Evolutionary conservation across 495 filamentous ascomycete species (phyloP).

Genomic region (Annulohypoxylon nitens): DNA sequence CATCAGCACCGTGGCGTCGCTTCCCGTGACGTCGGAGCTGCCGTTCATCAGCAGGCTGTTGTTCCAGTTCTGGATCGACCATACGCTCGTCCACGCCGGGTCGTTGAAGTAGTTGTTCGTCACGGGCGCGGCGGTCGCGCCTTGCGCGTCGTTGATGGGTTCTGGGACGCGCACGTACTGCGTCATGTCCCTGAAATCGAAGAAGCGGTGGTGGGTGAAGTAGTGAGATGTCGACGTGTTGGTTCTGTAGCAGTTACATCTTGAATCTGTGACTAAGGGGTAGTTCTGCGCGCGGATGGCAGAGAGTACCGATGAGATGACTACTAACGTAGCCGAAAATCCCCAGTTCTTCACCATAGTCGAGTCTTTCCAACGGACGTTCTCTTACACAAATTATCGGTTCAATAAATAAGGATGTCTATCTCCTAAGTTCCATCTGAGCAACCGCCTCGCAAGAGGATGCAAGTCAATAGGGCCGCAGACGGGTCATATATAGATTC

Average conservation of each 20-base stretch:
- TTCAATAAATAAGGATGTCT: neutral
- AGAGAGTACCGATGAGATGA: conserved; percentile 25
- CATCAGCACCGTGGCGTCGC: conserved; percentile 66
- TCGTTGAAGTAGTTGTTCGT: conserved; percentile 58
- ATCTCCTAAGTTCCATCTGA: neutral
- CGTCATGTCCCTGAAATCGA: conserved; percentile 71
- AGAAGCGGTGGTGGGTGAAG: conserved; percentile 75
- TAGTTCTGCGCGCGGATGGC: conserved; percentile 46
- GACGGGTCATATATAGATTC: conserved; percentile 12
- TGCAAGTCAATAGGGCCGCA: conserved; percentile 11
- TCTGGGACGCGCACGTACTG: conserved; percentile 56
- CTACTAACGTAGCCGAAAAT: conserved; percentile 29
- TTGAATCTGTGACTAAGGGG: conserved; percentile 58
- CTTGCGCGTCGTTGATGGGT: conserved; percentile 49
- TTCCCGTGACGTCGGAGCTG: conserved; percentile 50
- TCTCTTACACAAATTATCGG: neutral
- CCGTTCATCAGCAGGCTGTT: conserved; percentile 52
- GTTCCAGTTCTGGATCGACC: conserved; percentile 73
- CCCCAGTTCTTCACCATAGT: conserved; percentile 30
- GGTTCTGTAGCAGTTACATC: conserved; percentile 63
- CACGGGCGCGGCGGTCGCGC: conserved; percentile 48
- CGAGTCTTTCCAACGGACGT: neutral
- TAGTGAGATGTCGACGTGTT: conserved; percentile 63
- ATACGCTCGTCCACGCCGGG: conserved; percentile 61
- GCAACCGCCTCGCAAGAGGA: neutral